phyloP scores from a whole-genome alignment of 1,284 basidiomycete genomes.

The Leucoagaricus sp. region DNA sequence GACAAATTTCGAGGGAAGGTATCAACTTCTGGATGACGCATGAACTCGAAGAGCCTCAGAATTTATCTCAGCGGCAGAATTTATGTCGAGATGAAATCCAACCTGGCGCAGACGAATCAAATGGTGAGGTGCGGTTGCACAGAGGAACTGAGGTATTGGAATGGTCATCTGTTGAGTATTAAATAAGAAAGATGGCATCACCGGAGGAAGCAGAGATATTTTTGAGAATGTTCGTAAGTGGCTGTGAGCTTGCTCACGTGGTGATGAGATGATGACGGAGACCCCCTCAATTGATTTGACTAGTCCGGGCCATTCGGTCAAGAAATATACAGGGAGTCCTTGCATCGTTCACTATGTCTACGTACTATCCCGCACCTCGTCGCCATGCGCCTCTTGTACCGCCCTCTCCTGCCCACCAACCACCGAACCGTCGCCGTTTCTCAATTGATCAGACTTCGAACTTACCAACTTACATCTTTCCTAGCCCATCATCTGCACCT shows the following conservation, averaged over 20 bases:
- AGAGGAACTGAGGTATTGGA: conserved; percentile 6
- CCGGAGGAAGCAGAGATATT: no score
- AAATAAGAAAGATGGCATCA: no score
- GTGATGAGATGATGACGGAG: neutral
- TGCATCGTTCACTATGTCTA: neutral
- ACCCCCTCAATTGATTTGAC: neutral
- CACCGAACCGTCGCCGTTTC: neutral
- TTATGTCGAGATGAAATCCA: no score
- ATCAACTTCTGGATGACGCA: no score
- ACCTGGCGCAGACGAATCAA: neutral
- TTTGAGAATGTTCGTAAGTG: neutral
- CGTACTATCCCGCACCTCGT: conserved; percentile 4
- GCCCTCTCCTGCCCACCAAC: neutral
- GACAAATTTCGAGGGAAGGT: no score
- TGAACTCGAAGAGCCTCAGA: no score
- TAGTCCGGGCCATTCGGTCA: neutral
- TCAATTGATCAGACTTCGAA: conserved; percentile 13
- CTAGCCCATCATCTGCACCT: conserved; percentile 24
- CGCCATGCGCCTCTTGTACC: neutral
- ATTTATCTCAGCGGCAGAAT: no score
- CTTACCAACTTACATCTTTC: conserved; percentile 25
- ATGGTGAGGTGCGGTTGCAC: neutral
- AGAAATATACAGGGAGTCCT: neutral
- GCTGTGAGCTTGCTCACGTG: neutral
- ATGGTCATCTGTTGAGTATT: neutral